Conservation (phyloP, 192 early-diverging fungal genomes). For the Coemansia sp. region DNA sequence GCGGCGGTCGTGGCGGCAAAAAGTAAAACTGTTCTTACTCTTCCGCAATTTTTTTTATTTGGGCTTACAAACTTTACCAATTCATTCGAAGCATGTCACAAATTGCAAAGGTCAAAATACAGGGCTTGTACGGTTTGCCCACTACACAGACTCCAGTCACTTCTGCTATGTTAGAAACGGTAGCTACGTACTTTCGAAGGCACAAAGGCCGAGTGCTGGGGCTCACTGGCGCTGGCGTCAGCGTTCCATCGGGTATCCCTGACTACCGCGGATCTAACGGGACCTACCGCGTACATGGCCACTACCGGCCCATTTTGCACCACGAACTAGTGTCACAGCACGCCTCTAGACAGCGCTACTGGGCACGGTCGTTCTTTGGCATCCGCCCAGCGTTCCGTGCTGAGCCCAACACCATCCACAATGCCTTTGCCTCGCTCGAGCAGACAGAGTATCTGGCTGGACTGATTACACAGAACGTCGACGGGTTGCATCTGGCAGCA, state of each 20-base stretch:
- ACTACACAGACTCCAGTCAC: slow-evolving; percentile 33
- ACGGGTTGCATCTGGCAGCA: slow-evolving; percentile 71
- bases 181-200: slow-evolving; percentile 28
- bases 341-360: slow-evolving; percentile 78
- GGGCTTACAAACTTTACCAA: neutral
- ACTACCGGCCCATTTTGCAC: slow-evolving; percentile 84
- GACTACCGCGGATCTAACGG: slow-evolving; percentile 83
- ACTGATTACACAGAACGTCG: slow-evolving; percentile 93
- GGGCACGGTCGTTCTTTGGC: slow-evolving; percentile 87
- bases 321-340: slow-evolving; percentile 67
- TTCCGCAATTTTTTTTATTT: neutral
- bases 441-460: slow-evolving; percentile 48
- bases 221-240: slow-evolving; percentile 58
- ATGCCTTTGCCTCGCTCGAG: slow-evolving; percentile 60
- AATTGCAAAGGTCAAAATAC: slow-evolving; percentile 36
- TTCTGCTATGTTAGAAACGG: slow-evolving; percentile 14
- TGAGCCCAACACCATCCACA: slow-evolving; percentile 75
- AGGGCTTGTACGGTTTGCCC: slow-evolving; percentile 45
- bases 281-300: slow-evolving; percentile 68
- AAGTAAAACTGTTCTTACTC: neutral
- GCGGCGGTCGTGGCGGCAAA: slow-evolving; percentile 14
- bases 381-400: slow-evolving; percentile 70
- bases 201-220: slow-evolving; percentile 40
- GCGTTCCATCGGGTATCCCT: slow-evolving; percentile 73
- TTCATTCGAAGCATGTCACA: slow-evolving; percentile 9